Conservation (phyloP, 208 protist species). For the Leishmania mexicana region DNA sequence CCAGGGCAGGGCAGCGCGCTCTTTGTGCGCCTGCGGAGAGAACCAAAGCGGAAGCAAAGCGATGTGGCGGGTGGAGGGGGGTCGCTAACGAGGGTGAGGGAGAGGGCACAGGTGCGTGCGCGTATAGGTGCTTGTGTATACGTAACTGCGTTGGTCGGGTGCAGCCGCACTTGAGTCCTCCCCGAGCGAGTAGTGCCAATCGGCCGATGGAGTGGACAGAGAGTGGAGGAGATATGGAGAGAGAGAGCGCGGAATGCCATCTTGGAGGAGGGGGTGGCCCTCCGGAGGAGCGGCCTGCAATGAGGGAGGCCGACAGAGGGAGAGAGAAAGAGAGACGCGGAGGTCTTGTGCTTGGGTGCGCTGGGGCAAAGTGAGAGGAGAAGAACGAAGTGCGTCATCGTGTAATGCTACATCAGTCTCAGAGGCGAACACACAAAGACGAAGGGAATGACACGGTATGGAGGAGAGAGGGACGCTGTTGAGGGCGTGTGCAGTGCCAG, state of each 20-base stretch:
- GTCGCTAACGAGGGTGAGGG: background rate
- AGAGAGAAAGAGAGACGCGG: slow-evolving; percentile 8
- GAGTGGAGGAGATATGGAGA: background rate
- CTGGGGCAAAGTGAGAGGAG: background rate
- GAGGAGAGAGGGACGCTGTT: background rate
- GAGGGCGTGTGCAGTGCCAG: background rate
- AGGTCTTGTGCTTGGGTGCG: background rate
- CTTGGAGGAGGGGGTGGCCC: background rate
- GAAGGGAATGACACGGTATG: background rate
- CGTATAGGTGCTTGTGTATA: background rate
- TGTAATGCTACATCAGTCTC: background rate
- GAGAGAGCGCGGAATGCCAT: background rate
- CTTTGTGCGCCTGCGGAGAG: background rate
- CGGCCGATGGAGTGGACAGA: background rate
- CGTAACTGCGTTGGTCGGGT: too few relatives aligned
- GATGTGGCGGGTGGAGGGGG: background rate
- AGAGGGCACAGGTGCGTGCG: background rate
- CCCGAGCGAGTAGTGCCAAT: background rate
- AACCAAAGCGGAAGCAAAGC: background rate
- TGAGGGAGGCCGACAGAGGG: background rate
- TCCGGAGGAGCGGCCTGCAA: background rate
- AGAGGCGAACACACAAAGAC: background rate
- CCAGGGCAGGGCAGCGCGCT: too few relatives aligned
- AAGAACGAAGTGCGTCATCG: background rate
- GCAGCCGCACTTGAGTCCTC: background rate